A percentile compares a stretch with the other conserved stretches of the same genome.
Evolutionary conservation across 148 eudicot species (phyloP).

Genomic region (Chenopodium album): DNA sequence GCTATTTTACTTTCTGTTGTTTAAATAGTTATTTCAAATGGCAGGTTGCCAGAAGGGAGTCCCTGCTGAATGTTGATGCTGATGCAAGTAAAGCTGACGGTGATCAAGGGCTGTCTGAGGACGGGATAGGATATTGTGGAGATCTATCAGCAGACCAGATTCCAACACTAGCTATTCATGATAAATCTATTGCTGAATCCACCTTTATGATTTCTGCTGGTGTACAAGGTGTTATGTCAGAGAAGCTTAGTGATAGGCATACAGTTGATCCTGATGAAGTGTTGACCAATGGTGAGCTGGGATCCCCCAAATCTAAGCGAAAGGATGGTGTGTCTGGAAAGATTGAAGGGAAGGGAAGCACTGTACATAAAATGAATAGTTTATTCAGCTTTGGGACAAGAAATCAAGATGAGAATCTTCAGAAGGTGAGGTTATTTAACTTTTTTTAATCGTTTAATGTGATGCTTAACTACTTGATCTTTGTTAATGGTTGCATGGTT

Average conservation of each 20-base stretch:
- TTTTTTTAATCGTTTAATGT: not conserved
- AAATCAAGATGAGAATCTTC: slow-evolving; percentile 44
- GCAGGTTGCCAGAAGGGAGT: slow-evolving; percentile 56
- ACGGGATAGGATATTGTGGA: slow-evolving; percentile 38
- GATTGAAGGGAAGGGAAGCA: slow-evolving; percentile 51
- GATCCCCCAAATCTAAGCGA: slow-evolving; percentile 41
- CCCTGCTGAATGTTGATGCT: slow-evolving; percentile 31
- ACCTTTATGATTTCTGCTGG: slow-evolving; percentile 28
- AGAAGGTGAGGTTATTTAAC: slow-evolving; percentile 48
- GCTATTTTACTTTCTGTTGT: not conserved
- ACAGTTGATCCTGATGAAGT: slow-evolving; percentile 41
- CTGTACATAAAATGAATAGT: slow-evolving; percentile 46
- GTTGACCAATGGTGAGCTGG: slow-evolving; percentile 46
- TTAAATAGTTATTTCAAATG: slow-evolving; percentile 9
- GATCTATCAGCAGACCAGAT: slow-evolving; percentile 57
- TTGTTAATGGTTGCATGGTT: slow-evolving; percentile 2
- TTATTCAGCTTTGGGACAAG: slow-evolving; percentile 61
- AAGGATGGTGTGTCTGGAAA: slow-evolving; percentile 40
- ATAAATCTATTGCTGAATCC: slow-evolving; percentile 36
- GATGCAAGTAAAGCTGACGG: slow-evolving; percentile 40
- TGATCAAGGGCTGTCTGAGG: slow-evolving; percentile 43
- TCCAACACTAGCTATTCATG: slow-evolving; percentile 68
- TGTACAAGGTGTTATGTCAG: slow-evolving; percentile 32
- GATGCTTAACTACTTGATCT: not conserved
- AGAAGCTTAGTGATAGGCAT: slow-evolving; percentile 40